These are phyloP conservation scores for Nannizziopsis barbatae DNA, from an alignment of 2,329 filamentous ascomycete genomes.

Conservation along the genomic window DNA sequence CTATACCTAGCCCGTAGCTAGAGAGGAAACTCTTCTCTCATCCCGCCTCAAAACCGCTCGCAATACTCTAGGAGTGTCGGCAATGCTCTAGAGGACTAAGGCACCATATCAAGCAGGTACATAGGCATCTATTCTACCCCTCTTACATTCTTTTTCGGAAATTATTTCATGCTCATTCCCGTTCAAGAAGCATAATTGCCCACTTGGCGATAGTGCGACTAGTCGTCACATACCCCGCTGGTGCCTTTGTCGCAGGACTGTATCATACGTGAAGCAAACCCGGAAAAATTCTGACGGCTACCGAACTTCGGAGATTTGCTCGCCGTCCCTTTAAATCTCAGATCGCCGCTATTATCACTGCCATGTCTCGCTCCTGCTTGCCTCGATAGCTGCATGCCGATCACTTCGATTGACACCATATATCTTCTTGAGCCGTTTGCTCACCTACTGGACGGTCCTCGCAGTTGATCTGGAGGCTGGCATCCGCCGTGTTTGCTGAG, in stretches of 20 bases:
- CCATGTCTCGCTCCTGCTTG: constrained; percentile 4
- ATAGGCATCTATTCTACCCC: neutral
- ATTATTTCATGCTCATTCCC: constrained; percentile 3
- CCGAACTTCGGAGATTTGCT: neutral
- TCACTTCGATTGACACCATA: constrained; percentile 1
- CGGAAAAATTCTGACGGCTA: neutral
- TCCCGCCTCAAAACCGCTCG: too few relatives aligned
- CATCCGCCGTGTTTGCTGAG: neutral
- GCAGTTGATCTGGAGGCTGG: neutral
- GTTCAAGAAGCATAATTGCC: neutral
- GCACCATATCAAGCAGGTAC: neutral
- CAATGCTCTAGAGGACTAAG: constrained; percentile 1
- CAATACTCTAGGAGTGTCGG: neutral
- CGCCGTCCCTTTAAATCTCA: neutral
- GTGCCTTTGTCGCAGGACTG: constrained; percentile 6
- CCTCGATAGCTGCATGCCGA: constrained; percentile 5
- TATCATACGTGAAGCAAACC: constrained; percentile 7
- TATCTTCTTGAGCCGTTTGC: constrained; percentile 1
- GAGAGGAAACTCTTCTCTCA: too few relatives aligned
- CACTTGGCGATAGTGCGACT: constrained; percentile 9
- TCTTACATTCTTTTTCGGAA: neutral
- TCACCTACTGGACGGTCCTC: neutral
- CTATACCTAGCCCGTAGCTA: too few relatives aligned
- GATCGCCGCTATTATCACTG: constrained; percentile 3
- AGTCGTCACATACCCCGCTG: constrained; percentile 1